Conservation (phyloP, 1,139 yeast species). For the Scheffersomyces segobiensis region DNA sequence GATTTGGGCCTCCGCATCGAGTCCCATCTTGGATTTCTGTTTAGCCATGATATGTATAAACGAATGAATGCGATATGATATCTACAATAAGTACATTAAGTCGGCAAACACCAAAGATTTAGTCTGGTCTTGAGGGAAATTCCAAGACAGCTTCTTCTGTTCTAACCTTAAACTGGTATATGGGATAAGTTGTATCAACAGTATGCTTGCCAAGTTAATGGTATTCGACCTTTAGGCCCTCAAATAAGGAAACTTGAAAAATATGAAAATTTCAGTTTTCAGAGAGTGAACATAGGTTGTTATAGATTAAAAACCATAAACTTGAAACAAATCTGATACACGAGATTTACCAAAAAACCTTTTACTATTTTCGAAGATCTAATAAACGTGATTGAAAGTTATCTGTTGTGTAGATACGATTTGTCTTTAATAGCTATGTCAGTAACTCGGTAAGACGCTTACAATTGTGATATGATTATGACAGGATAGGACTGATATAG, state of each 20-base stretch:
- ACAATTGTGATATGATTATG: neutral
- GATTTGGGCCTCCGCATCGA: slow-evolving; percentile 19
- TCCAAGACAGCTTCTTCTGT: neutral
- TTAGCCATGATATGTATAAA: neutral
- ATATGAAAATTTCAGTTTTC: neutral
- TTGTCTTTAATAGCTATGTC: neutral
- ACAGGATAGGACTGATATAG: neutral
- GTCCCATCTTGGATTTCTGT: slow-evolving; percentile 2
- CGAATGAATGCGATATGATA: neutral
- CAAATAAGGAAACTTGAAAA: neutral
- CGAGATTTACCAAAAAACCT: neutral
- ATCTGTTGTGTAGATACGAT: neutral
- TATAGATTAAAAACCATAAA: neutral
- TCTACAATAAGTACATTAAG: neutral
- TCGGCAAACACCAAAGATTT: neutral
- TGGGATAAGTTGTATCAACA: neutral
- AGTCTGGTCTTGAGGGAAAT: neutral
- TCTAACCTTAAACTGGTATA: neutral
- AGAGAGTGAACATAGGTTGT: neutral
- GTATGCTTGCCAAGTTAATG: neutral
- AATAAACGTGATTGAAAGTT: neutral
- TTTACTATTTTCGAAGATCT: neutral
- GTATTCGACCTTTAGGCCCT: neutral
- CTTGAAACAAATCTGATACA: neutral
- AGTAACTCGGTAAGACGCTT: neutral